Percentiles rank a stretch among this genome's conserved stretches.
Conservation (phyloP, 257 asterid species). For the Linderniella brevidens region DNA sequence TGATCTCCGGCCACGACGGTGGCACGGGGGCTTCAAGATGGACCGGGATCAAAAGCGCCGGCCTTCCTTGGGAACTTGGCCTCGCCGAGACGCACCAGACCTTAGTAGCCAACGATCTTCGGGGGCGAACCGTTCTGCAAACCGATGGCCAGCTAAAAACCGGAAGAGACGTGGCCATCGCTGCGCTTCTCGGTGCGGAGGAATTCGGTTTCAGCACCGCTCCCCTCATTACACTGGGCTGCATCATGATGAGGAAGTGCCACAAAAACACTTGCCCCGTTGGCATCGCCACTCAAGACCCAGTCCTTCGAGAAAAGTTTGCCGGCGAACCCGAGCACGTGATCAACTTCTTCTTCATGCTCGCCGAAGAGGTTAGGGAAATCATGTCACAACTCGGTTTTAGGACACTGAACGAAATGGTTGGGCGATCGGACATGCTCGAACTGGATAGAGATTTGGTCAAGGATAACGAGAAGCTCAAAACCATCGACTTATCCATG, state of each 20-base stretch:
- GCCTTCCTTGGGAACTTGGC: slow-evolving; percentile 99
- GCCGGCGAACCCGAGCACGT: slow-evolving; percentile 99
- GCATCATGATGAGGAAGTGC: slow-evolving; percentile 99
- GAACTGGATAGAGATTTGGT: slow-evolving; percentile 62
- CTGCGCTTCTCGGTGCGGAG: slow-evolving; percentile 98
- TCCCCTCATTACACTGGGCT: slow-evolving; percentile 90
- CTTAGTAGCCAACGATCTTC: slow-evolving; percentile 94
- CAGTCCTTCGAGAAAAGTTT: slow-evolving; percentile 81
- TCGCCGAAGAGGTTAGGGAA: slow-evolving; percentile 92
- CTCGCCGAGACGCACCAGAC: slow-evolving; percentile 99
- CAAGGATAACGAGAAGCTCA: slow-evolving; percentile 68
- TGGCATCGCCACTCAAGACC: slow-evolving; percentile 99
- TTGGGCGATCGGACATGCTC: slow-evolving; percentile 95
- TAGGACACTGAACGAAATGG: slow-evolving; percentile 75
- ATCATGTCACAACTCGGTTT: slow-evolving; percentile 89
- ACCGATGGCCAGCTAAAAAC: slow-evolving; percentile 98
- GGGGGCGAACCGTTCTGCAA: slow-evolving; percentile 87
- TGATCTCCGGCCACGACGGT: slow-evolving; percentile 99
- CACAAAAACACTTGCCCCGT: slow-evolving; percentile 98
- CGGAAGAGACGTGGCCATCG: slow-evolving; percentile 94
- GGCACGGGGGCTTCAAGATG: slow-evolving; percentile 99
- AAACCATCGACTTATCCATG: slow-evolving; percentile 71
- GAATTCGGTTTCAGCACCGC: slow-evolving; percentile 99
- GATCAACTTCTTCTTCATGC: slow-evolving; percentile 92
- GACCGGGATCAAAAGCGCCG: slow-evolving; percentile 99